Conservation (phyloP, 2,329 filamentous ascomycete species). For the Cladosporium velox region DNA sequence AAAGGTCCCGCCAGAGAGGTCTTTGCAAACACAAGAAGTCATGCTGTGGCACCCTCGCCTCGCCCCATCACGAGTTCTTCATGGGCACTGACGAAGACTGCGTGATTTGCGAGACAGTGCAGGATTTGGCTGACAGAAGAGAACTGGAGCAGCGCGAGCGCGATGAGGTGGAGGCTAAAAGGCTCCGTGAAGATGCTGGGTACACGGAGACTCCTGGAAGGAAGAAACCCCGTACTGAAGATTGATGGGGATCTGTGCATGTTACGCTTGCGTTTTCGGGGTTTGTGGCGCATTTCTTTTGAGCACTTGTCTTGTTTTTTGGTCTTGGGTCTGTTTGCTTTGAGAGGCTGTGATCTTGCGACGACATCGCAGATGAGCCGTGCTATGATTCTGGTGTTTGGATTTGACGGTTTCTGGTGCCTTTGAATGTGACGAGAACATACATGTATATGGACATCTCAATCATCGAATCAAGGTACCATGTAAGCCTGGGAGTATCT, state of each 20-base stretch:
- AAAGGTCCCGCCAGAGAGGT: neutral
- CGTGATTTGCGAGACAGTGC: neutral
- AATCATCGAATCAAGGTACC: neutral
- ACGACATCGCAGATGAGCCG: neutral
- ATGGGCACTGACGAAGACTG: neutral
- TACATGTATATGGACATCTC: neutral
- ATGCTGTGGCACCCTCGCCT: neutral
- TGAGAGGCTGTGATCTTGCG: neutral
- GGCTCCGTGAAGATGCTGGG: no score
- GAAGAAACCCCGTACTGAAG: neutral
- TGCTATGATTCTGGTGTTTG: neutral
- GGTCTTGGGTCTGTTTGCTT: neutral
- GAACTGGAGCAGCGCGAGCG: neutral
- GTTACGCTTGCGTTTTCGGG: neutral
- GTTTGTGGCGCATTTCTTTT: neutral
- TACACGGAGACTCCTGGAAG: no score
- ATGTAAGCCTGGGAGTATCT: neutral
- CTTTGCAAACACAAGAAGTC: neutral
- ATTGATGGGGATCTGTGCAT: neutral
- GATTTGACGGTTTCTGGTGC: neutral
- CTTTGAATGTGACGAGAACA: neutral
- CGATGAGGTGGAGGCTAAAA: neutral
- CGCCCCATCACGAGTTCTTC: neutral
- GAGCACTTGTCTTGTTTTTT: neutral
- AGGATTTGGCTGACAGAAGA: neutral